A percentile compares a stretch with the other conserved stretches of the same genome.
phyloP scores from a whole-genome alignment of 768 basidiomycete species.

The Tulasnella sp. region DNA sequence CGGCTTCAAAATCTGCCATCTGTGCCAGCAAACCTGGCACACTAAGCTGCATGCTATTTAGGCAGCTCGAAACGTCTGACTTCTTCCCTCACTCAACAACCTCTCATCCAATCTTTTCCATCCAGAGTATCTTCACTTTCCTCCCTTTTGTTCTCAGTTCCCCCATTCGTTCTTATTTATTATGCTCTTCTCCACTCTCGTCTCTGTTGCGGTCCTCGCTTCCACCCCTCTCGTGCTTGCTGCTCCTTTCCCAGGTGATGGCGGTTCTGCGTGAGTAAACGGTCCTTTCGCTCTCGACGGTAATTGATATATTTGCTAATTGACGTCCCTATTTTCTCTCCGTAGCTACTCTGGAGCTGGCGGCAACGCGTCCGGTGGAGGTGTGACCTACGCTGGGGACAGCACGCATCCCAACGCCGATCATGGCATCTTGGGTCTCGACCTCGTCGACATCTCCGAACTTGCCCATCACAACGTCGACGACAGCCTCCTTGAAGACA shows the following conservation, averaged over 20 bases:
- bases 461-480: neutral
- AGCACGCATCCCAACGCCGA: neutral
- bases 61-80: neutral
- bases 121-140: neutral
- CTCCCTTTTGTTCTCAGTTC: neutral
- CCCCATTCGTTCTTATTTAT: neutral
- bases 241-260: neutral
- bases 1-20: too few relatives aligned
- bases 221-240: neutral
- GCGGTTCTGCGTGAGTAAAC: neutral
- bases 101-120: neutral
- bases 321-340: neutral
- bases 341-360: neutral
- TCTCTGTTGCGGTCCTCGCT: neutral
- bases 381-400: neutral
- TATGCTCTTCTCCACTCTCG: neutral
- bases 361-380: neutral
- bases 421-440: neutral
- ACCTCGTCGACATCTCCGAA: neutral
- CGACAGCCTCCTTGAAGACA: neutral
- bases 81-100: neutral
- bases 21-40: too few relatives aligned
- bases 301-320: neutral
- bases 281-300: neutral
- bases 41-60: neutral